Evolutionary conservation across 1,139 yeast genomes (phyloP).

Genomic region (Martiniozyma asiatica): DNA sequence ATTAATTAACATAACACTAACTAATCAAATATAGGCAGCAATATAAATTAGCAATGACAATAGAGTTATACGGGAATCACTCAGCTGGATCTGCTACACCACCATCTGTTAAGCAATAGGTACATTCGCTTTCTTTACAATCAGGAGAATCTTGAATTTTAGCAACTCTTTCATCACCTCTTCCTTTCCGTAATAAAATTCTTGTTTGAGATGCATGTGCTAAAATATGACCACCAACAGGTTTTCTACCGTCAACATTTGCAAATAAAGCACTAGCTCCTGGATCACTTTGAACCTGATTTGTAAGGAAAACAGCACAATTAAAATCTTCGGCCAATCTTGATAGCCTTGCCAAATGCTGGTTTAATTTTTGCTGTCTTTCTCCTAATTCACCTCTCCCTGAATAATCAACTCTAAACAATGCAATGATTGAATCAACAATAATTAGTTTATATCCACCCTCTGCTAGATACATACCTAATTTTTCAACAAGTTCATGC

Average conservation of each 20-base stretch:
- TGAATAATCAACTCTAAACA: slow-evolving; percentile 46
- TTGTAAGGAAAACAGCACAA: slow-evolving; percentile 46
- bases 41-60: too few species aligned
- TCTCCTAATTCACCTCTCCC: slow-evolving; percentile 54
- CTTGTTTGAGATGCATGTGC: slow-evolving; percentile 59
- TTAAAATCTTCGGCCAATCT: slow-evolving; percentile 49
- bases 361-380: slow-evolving; percentile 48
- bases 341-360: slow-evolving; percentile 38
- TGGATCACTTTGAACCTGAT: slow-evolving; percentile 58
- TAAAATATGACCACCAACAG: slow-evolving; percentile 54
- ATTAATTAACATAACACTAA: too few species aligned
- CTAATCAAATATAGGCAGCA: too few species aligned
- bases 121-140: slow-evolving; percentile 48
- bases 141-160: slow-evolving; percentile 54
- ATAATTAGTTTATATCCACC: slow-evolving; percentile 27
- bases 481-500: slow-evolving; percentile 41
- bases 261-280: slow-evolving; percentile 58
- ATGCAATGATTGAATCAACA: slow-evolving; percentile 52
- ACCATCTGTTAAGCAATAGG: slow-evolving; percentile 39
- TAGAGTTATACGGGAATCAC: background rate
- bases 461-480: slow-evolving; percentile 37
- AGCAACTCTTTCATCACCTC: slow-evolving; percentile 56
- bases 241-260: slow-evolving; percentile 53
- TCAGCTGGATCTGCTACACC: slow-evolving; percentile 32
- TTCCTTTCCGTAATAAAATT: slow-evolving; percentile 42